Conservation (phyloP, 2,329 filamentous ascomycete species). For the Xylariaceae sp. region DNA sequence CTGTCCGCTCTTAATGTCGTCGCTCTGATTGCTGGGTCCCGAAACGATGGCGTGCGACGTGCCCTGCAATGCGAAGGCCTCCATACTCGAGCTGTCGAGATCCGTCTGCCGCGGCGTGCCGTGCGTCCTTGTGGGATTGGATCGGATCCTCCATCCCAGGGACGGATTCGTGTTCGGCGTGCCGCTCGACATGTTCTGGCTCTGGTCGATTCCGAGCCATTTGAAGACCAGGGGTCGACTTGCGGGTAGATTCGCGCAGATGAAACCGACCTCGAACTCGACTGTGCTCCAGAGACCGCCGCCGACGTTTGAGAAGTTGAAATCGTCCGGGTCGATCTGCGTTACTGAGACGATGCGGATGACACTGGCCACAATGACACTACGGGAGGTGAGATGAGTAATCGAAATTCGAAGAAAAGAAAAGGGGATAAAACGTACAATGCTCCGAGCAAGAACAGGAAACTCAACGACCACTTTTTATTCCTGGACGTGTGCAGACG, state of each 20-base stretch:
- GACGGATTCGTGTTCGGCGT: constrained; percentile 24
- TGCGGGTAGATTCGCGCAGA: constrained; percentile 28
- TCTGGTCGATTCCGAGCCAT: constrained; percentile 20
- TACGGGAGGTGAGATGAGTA: constrained; percentile 16
- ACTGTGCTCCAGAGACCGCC: constrained; percentile 29
- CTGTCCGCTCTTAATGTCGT: constrained; percentile 12
- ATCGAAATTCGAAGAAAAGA: neutral
- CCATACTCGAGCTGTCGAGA: constrained; percentile 24
- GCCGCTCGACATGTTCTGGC: constrained; percentile 15
- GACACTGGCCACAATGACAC: constrained; percentile 29
- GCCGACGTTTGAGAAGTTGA: constrained; percentile 27
- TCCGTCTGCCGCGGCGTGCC: constrained; percentile 23
- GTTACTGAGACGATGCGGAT: constrained; percentile 29
- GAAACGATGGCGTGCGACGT: constrained; percentile 13
- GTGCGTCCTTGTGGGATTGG: constrained; percentile 20
- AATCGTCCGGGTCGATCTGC: constrained; percentile 25
- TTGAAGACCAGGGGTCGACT: constrained; percentile 26
- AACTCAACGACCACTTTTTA: constrained; percentile 30
- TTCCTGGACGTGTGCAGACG: constrained; percentile 27
- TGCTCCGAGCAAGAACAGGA: constrained; percentile 31
- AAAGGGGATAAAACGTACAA: constrained; percentile 21
- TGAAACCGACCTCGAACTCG: constrained; percentile 30
- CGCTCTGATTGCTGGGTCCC: constrained; percentile 2
- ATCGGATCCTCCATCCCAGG: constrained; percentile 21
- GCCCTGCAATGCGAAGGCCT: constrained; percentile 23